phyloP scores from a whole-genome alignment of 2,329 filamentous ascomycete species.

The Botrytis fragariae region DNA sequence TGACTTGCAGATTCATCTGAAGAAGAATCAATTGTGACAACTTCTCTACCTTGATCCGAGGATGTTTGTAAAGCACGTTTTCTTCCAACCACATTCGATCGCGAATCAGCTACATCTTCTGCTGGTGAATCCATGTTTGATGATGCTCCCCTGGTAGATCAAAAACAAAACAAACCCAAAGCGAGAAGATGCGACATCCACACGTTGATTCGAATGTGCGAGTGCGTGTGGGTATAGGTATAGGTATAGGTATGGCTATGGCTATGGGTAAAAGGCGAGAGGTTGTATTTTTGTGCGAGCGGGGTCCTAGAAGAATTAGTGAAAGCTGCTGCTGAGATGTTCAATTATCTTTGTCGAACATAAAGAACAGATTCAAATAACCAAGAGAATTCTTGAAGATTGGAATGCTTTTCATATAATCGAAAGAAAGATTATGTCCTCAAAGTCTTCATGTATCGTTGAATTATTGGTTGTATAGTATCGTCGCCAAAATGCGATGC shows the following conservation, averaged over 20 bases:
- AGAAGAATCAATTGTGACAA: slow-evolving; percentile 18
- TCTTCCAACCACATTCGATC: slow-evolving; percentile 10
- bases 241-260: background rate
- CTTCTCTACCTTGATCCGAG: background rate
- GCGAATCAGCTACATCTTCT: slow-evolving; percentile 18
- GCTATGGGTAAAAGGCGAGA: background rate
- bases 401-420: background rate
- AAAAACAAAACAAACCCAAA: background rate
- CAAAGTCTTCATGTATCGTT: background rate
- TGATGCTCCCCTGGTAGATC: background rate
- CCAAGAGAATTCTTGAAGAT: background rate
- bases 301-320: slow-evolving; percentile 20
- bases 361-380: background rate
- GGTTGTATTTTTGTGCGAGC: background rate
- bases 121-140: background rate
- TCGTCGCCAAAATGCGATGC: background rate
- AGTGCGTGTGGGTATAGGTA: background rate
- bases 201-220: background rate
- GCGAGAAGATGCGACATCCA: background rate
- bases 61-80: slow-evolving; percentile 20
- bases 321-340: background rate
- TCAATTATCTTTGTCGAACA: background rate
- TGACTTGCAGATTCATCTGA: slow-evolving; percentile 13
- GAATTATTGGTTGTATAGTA: background rate
- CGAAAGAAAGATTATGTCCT: background rate